Conservation (phyloP, 306 rosid species). For the Neltuma alba region DNA sequence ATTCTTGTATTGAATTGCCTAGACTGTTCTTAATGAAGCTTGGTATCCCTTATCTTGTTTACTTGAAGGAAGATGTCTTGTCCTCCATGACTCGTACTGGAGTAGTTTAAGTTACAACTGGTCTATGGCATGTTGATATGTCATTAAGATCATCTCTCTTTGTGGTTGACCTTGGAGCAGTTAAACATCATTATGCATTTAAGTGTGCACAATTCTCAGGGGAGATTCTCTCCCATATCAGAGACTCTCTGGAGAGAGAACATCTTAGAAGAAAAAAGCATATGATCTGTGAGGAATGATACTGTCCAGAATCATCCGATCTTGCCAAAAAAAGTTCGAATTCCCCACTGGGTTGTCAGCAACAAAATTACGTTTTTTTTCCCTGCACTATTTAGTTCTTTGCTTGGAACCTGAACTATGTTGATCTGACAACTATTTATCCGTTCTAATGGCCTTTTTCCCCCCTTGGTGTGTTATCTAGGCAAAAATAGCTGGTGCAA, state of each 20-base stretch:
- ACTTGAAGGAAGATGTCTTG: background rate
- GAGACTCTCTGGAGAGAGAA: too few species aligned
- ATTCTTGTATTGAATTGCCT: background rate
- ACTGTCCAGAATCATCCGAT: conserved; percentile 5
- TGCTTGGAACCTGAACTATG: conserved; percentile 19
- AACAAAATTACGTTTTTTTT: background rate
- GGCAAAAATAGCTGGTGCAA: background rate
- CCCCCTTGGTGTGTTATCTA: conserved; percentile 18
- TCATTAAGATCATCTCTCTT: too few species aligned
- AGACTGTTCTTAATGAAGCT: background rate
- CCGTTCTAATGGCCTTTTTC: conserved; percentile 9
- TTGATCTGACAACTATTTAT: conserved; percentile 18
- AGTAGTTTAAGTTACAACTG: background rate
- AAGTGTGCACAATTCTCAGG: too few species aligned
- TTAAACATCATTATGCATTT: too few species aligned
- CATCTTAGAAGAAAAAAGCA: too few species aligned
- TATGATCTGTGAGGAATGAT: background rate
- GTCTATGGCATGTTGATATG: background rate
- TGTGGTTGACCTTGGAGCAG: too few species aligned
- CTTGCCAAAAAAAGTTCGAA: conserved; percentile 24
- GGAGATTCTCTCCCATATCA: too few species aligned
- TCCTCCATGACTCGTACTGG: background rate
- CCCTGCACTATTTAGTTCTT: background rate
- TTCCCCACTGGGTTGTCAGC: conserved; percentile 2
- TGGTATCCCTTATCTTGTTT: background rate